Base-by-base conservation (phyloP, 257 asterid species). In the Galeopsis tetrahit region DNA sequence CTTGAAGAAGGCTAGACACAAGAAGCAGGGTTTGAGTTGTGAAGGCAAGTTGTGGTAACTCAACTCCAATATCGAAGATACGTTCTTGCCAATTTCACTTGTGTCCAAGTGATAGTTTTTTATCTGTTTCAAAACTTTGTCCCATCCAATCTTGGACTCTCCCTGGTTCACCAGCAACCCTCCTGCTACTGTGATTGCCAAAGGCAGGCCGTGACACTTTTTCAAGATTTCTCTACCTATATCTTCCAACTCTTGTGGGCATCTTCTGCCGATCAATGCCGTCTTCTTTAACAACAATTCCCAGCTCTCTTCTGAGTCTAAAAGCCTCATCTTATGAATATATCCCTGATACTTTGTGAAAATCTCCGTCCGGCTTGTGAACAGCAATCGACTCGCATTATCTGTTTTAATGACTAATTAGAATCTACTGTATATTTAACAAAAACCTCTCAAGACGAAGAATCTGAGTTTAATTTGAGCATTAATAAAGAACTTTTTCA, bases 31-130 rank as follows among this genome's bases (percentile, higher is more conserved):
- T 35, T 78, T 78, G 6, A 78, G 49, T 0, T 72, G 36, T 36
- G 82, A 59, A 60, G 78, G 71, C 53, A 77, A 66, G 36, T 77
- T 73, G 0, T 67, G 56, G 77, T 78, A 72, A 72, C 81, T 80
- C 43, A 75, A 4, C 6, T 71, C 83, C 42, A 79, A n/a, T 7
- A 70, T 70, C 48, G 68, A 2, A 32, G 57, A 49, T 11, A 75
- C 58, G 11, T 43, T 58, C 11, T 36, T 58, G 6, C 58, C 58
- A 52, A 52, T 52, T 34, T 32, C 60, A 2, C 17, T 51, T 6
- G 34, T 69, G 6, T 58, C 44, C 2, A 4, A 21, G 31, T 21
- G 36, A 13, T 49, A 42, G 6, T 63, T 35, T 6, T 15, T 52
- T 0, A 70, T 53, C 39, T 36, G 56, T 3, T 42, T 60, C 0